These are phyloP conservation scores for Fusarium newnesense DNA, from an alignment of 2,329 filamentous ascomycete genomes.

Conservation along the genomic window DNA sequence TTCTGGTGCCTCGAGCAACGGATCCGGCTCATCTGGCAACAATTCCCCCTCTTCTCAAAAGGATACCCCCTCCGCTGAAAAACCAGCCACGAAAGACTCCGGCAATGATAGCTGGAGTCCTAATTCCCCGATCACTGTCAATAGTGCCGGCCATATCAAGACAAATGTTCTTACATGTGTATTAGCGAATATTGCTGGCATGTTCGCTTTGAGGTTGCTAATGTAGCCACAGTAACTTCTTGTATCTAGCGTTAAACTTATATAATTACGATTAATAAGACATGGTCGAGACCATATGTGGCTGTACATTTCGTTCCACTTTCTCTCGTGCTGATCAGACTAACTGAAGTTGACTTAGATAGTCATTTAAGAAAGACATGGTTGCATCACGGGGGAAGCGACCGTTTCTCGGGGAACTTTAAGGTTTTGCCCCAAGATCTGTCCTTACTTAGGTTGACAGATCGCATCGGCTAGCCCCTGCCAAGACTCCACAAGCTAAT, in stretches of 20 bases:
- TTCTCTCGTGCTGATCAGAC: rapidly evolving
- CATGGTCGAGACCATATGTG: not conserved
- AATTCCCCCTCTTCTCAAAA: not conserved
- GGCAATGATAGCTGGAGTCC: not conserved
- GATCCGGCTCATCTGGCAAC: not conserved
- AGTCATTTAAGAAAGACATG: not conserved
- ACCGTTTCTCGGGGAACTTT: not conserved
- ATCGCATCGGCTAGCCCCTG: not conserved
- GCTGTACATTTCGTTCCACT: not conserved
- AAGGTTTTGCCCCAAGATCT: not conserved
- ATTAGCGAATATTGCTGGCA: not conserved
- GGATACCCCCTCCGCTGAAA: not conserved
- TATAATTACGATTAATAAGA: not conserved
- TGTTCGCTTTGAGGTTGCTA: not conserved
- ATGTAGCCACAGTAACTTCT: not conserved
- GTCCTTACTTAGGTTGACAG: rapidly evolving
- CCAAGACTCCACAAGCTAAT: not conserved
- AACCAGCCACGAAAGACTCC: not conserved
- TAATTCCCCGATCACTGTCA: not conserved
- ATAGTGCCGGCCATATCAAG: not conserved
- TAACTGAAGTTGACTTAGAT: not conserved
- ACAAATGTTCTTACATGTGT: not conserved
- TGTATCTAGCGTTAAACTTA: not conserved
- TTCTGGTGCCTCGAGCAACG: not conserved
- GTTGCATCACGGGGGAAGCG: not conserved